Percentiles rank a stretch among this genome's conserved stretches.
Conservation (phyloP, 169 alveolate genomes). For the Plasmodium vinckei region DNA sequence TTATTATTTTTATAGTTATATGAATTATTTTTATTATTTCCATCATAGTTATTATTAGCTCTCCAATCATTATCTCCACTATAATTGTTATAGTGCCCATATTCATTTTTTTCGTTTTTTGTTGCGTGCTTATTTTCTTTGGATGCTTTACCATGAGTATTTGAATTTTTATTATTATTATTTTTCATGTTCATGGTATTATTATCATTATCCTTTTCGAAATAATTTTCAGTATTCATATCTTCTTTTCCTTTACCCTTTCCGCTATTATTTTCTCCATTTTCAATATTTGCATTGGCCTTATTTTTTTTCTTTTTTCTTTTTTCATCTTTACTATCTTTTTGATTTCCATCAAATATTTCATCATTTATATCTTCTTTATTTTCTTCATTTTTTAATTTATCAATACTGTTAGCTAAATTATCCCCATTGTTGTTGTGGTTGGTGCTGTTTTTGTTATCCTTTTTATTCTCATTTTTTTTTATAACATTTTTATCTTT, state of each 20-base stretch:
- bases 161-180: neutral
- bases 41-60: constrained; percentile 16
- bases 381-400: neutral
- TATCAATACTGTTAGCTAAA: neutral
- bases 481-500: constrained; percentile 3
- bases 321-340: neutral
- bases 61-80: constrained; percentile 36
- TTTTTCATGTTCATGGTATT: neutral
- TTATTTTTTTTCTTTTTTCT: constrained; percentile 2
- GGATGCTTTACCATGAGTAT: constrained; percentile 13
- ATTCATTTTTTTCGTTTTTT: constrained; percentile 19
- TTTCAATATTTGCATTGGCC: neutral
- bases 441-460: neutral
- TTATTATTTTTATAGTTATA: neutral
- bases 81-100: neutral
- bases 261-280: neutral
- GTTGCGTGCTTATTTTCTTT: constrained; percentile 19
- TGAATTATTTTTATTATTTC: neutral
- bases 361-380: neutral
- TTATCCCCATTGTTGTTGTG: neutral
- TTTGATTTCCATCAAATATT: neutral
- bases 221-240: neutral
- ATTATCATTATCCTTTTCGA: constrained; percentile 18
- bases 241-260: constrained; percentile 6
- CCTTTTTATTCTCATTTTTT: neutral